A percentile compares a stretch with the other conserved stretches of the same genome.
These are phyloP conservation scores for Marchantia paleacea DNA, from an alignment of 225 moss, liverwort and hornwort genomes.

Conservation along the genomic window DNA sequence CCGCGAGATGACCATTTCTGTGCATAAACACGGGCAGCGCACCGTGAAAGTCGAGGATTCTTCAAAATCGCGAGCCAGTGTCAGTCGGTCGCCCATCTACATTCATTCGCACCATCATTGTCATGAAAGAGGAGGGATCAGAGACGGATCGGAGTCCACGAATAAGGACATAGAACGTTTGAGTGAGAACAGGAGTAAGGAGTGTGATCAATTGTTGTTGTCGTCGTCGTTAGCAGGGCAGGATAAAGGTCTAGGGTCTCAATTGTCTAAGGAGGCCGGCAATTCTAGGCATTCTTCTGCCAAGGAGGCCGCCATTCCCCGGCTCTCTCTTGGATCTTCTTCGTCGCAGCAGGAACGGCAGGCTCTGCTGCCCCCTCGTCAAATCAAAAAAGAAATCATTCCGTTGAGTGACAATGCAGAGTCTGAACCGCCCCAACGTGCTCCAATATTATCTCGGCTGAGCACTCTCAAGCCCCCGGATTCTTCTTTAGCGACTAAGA, in stretches of 20 bases:
- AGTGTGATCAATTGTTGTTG: constrained; percentile 23
- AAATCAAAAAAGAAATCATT: constrained; percentile 25
- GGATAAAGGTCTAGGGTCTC: constrained; percentile 26
- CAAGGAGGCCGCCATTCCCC: too few species aligned
- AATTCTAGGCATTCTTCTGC: too few species aligned
- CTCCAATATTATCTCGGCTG: constrained; percentile 28
- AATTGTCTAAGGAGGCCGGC: constrained; percentile 16
- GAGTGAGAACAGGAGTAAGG: constrained; percentile 33
- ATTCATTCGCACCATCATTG: neutral
- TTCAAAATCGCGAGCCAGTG: constrained; percentile 18
- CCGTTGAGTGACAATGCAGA: constrained; percentile 8
- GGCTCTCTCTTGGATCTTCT: neutral
- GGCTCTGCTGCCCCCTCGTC: constrained; percentile 14
- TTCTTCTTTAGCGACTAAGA: constrained; percentile 20
- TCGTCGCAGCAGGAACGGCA: constrained; percentile 19
- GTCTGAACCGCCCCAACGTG: constrained; percentile 22
- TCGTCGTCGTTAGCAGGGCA: constrained; percentile 2
- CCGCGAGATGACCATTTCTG: constrained; percentile 37
- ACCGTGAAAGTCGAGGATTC: constrained; percentile 38
- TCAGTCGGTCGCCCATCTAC: constrained; percentile 19
- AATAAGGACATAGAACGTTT: constrained; percentile 21
- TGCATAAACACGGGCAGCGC: constrained; percentile 30
- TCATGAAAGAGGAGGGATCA: constrained; percentile 23
- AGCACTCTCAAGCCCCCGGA: constrained; percentile 14
- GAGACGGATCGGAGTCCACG: constrained; percentile 17